Base-by-base conservation (phyloP, 805 yeast genomes). In the Pichia exigua region DNA sequence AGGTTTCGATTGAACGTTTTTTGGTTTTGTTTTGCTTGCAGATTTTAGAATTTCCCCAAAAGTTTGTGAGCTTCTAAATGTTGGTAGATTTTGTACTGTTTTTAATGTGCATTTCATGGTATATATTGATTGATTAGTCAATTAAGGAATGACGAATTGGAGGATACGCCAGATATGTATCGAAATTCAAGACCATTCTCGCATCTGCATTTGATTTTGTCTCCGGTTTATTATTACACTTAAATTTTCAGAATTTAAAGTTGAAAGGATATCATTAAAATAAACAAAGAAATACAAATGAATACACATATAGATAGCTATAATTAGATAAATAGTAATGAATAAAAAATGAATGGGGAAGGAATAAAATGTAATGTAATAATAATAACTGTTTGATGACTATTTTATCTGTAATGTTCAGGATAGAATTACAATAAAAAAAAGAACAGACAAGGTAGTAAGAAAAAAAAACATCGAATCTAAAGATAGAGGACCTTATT, bases 11-110 rank as follows among this genome's bases (percentile, higher is more conserved):
- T 22, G 40, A 20, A 28, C 5, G 13, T 44, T 18, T n/a, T 38
- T 28, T 30, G 17, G 17, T 28, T 13, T 28, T 27, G 20, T 2
- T 24, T 21, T 46, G 8, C 3, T 17, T 2, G 26, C 27, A 6
- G 21, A n/a, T 27, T 28, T 39, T 10, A 53, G 17, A 7, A 46
- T 27, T 44, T 50, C 58, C 24, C 58, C 60, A 54, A 54, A 55
- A 28, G 59, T 49, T 43, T 47, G 28, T 20, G 46, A 22, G 44
- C 6, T 35, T 35, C n/a, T 35, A n/a, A 5, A 8, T 35, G 20
- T 35, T 3, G 39, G 9, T 5, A 35, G 9, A 5, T n/a, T 17
- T n/a, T 35, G 39, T 10, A 35, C 11, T 35, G 17, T 35, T 35
- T 26, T 20, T 20, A 21, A 11, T 20, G 42, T 20, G 6, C 6